These are phyloP conservation scores for Pyrenophora seminiperda DNA, from an alignment of 2,329 filamentous ascomycete genomes.

Conservation along the genomic window DNA sequence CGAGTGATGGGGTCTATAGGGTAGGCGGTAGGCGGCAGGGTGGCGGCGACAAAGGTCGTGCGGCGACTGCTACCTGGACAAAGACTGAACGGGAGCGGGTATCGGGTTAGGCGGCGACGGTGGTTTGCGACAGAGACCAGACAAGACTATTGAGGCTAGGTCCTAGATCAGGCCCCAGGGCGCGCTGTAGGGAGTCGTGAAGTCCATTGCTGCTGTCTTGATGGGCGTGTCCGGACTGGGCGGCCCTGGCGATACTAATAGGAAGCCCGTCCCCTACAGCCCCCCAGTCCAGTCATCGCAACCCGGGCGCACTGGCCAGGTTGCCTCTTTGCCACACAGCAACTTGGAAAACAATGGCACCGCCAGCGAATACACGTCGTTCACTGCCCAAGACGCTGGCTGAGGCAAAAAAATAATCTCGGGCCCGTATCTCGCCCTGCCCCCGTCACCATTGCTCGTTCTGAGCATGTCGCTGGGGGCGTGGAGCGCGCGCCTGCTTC, in stretches of 20 bases:
- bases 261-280: constrained; percentile 28
- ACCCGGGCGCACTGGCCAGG: constrained; percentile 24
- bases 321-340: constrained; percentile 31
- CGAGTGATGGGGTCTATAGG: constrained; percentile 28
- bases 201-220: constrained; percentile 43
- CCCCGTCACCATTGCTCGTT: background rate
- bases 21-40: constrained; percentile 38
- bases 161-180: constrained; percentile 41
- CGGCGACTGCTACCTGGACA: constrained; percentile 34
- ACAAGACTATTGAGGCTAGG: constrained; percentile 23
- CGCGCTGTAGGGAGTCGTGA: constrained; percentile 40
- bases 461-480: too few relatives aligned
- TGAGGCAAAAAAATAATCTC: background rate
- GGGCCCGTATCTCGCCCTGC: background rate
- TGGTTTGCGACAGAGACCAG: constrained; percentile 25
- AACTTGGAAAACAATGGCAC: constrained; percentile 23
- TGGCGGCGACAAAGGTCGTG: constrained; percentile 34
- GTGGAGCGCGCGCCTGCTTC: background rate
- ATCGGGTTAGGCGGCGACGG: constrained; percentile 8
- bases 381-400: too few relatives aligned
- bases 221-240: constrained; percentile 32
- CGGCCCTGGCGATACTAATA: constrained; percentile 37
- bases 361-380: background rate
- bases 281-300: constrained; percentile 33
- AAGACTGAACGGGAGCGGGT: constrained; percentile 25